Evolutionary conservation across 164 flowering plant species (phyloP).

Genomic region (Vitis labrusca): DNA sequence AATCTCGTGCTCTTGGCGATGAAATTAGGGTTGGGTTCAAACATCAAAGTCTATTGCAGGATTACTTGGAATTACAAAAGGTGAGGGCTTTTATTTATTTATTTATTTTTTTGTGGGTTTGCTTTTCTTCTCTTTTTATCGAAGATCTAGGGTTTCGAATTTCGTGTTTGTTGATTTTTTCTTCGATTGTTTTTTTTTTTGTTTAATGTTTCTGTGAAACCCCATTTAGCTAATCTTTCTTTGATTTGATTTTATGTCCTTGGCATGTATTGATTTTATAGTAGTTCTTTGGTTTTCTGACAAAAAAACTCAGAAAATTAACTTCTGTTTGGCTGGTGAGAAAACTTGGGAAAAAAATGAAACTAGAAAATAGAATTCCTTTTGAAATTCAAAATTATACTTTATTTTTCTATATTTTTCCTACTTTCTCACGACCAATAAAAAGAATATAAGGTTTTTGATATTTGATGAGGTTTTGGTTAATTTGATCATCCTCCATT

Average conservation of each 20-base stretch:
- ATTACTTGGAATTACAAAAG: conserved; percentile 41
- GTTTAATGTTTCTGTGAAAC: neutral
- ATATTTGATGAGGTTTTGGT: neutral
- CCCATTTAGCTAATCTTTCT: neutral
- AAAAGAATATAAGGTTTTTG: neutral
- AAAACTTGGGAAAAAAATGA: neutral
- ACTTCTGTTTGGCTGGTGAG: neutral
- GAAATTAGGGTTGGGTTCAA: conserved; percentile 19
- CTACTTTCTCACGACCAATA: neutral
- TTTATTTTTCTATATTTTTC: neutral
- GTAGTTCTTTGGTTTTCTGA: neutral
- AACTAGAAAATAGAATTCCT: neutral
- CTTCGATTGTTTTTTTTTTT: neutral
- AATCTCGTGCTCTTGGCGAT: conserved; percentile 15
- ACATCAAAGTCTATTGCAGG: conserved; percentile 32
- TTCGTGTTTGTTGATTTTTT: neutral
- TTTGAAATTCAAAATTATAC: neutral
- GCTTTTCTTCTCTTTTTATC: neutral
- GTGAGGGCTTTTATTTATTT: conserved; percentile 15
- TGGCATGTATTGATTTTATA: neutral
- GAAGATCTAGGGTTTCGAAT: neutral
- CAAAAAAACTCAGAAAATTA: too few species aligned
- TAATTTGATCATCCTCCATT: neutral
- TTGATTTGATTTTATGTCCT: too few species aligned
- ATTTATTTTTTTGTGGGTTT: neutral